Base-by-base conservation (phyloP, 345 rosid species). In the Anastatica hierochuntica region DNA sequence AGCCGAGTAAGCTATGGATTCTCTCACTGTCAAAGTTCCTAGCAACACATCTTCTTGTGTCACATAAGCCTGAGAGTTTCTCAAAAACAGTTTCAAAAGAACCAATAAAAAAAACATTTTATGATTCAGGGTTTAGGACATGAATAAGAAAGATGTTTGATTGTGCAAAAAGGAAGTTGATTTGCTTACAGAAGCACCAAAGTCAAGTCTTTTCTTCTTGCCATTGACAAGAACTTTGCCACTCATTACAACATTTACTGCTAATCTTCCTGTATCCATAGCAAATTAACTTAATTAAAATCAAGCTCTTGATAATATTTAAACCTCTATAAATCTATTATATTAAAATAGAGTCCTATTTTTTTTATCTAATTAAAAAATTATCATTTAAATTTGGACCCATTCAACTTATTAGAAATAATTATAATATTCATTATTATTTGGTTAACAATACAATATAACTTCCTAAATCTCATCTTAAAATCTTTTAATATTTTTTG, bases 201-300 rank as follows among this genome's bases (percentile, higher is more conserved):
- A 50, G 31, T 81, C 90, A 4, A 58, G 55, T 37, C 77, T 77
- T 77, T 50, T 77, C 75, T 78, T 85, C 67, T 83, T 85, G 53
- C 98, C 98, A 61, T 92, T 88, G 63, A 88, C 72, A 50, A 85
- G 88, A 51, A 92, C 81, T 45, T 71, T 78, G 49, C 98, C 98
- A 15, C 90, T 85, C 97, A 85, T 92, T 12, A 92, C 66, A 64
- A 83, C 94, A 49, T 80, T 80, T 43, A 83, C 74, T 15, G 98
- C 83, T 29, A 92, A 80, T 71, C 98, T 83, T 59, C 97, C 98
- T 92, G 95, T 39, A 30, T n/a, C 30, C 8, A 49, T 35, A 0
- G n/a, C 45, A 37, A 49, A 33, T 0, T 7, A 29, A 29, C 5
- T 24, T 17, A 44, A 53, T 45, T 54, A 44, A 45, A 27, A 42